Conservation (phyloP, 2,329 filamentous ascomycete genomes). For the Ascomycota sp. region DNA sequence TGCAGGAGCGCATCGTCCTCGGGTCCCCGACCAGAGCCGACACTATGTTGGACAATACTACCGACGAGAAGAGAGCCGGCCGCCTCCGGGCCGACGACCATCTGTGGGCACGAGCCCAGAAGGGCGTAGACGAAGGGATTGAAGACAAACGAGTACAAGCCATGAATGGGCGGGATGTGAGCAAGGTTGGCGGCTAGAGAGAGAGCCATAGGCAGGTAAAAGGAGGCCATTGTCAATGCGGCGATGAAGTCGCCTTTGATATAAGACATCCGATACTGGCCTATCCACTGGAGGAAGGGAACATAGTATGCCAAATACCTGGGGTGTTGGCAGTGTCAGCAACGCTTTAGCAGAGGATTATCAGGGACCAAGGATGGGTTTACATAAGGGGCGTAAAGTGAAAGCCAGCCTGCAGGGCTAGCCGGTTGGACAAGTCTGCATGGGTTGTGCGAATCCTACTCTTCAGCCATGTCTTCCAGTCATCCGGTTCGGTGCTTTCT, state of each 20-base stretch:
- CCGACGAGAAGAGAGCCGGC: conserved; percentile 82
- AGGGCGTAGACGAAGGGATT: conserved; percentile 81
- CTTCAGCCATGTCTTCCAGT: conserved; percentile 29
- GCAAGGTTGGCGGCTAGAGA: conserved; percentile 84
- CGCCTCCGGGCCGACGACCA: conserved; percentile 89
- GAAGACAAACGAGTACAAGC: conserved; percentile 84
- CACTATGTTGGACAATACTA: conserved; percentile 60
- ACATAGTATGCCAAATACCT: conserved; percentile 90
- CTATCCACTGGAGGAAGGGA: conserved; percentile 76
- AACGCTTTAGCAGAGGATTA: too few relatives aligned
- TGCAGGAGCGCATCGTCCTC: conserved; percentile 47
- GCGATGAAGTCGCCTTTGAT: conserved; percentile 72
- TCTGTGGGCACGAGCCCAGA: conserved; percentile 75
- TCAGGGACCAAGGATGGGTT: conserved; percentile 7
- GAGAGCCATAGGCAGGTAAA: conserved; percentile 93
- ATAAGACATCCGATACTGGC: conserved; percentile 66
- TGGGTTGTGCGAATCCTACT: conserved; percentile 38
- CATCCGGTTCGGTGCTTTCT: conserved; percentile 18
- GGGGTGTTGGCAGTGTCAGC: neutral
- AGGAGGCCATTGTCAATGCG: conserved; percentile 89
- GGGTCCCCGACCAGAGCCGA: conserved; percentile 44
- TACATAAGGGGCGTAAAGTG: conserved; percentile 57
- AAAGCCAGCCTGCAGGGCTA: conserved; percentile 55
- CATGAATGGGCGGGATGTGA: conserved; percentile 83
- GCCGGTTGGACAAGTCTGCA: conserved; percentile 50